These are phyloP conservation scores for Penicillium sclerotigenum DNA, from an alignment of 2,329 filamentous ascomycete species.

Conservation along the genomic window DNA sequence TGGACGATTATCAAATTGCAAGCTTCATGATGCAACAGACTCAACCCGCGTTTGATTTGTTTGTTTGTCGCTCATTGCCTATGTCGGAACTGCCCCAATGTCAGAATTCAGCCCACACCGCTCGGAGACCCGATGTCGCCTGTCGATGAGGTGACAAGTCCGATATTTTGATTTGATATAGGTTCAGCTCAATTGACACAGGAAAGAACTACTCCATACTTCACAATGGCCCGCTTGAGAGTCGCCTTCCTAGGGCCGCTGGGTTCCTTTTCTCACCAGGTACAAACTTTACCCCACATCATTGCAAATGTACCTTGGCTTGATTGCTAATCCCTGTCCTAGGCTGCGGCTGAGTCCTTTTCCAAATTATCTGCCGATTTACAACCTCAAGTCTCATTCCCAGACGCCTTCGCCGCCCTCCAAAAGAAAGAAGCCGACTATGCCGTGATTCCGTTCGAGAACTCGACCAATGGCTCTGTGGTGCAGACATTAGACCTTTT, in stretches of 20 bases:
- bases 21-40: slow-evolving; percentile 6
- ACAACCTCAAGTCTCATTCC: slow-evolving; percentile 38
- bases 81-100: not conserved
- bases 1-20: not conserved
- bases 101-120: slow-evolving; percentile 13
- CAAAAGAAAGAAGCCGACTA: slow-evolving; percentile 62
- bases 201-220: not conserved
- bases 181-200: not conserved
- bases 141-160: not conserved
- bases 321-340: slow-evolving; percentile 11
- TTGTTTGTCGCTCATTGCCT: slow-evolving; percentile 11
- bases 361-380: slow-evolving; percentile 32
- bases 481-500: slow-evolving; percentile 86
- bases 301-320: slow-evolving; percentile 11
- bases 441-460: slow-evolving; percentile 92
- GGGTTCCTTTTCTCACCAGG: slow-evolving; percentile 69
- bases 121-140: slow-evolving; percentile 11
- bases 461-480: slow-evolving; percentile 91
- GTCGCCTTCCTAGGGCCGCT: slow-evolving; percentile 61
- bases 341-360: slow-evolving; percentile 56
- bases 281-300: slow-evolving; percentile 32
- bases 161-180: not conserved
- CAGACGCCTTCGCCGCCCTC: slow-evolving; percentile 75
- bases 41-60: slow-evolving; percentile 26
- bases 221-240: slow-evolving; percentile 26